Base-by-base conservation (phyloP, 495 filamentous ascomycete species). In the Lepidopterella palustris region DNA sequence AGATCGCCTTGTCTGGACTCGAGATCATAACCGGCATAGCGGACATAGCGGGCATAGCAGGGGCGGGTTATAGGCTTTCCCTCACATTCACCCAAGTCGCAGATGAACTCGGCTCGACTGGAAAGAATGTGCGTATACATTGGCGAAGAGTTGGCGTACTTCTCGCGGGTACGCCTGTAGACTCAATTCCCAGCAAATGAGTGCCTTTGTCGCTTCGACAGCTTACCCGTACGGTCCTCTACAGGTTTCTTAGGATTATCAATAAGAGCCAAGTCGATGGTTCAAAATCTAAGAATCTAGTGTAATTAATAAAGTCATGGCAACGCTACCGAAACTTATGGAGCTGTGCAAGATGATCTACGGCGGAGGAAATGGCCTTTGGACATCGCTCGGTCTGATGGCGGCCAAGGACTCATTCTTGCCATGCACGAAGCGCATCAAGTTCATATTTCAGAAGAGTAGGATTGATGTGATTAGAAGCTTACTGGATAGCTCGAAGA, bases 391-490 rank as follows among this genome's bases (percentile, higher is more conserved):
- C 18, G 47, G 47, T 21, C 54, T 39, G 3, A 21, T 42, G 4
- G 9, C 54, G 2, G 27, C 18, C 13, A 4, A n/a, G 4, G n/a
- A 21, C 15, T 57, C 39, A n/a, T 57, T 39, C 5, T 42, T 57
- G n/a, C 54, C 54, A 15, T 57, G 42, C 39, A 45, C 47, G 20
- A 57, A 57, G 39, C 54, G 54, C 9, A 39, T 57, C 35, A 25
- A 42, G 3, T 57, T 57, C 54, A 57, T 57, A 24, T 57, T 57
- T 21, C 54, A 57, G 54, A 57, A 57, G 39, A 57, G 54, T 21
- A 47, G 54, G 28, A 57, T 45, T 28, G 28, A 29, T 57, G n/a
- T n/a, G n/a, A n/a, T n/a, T n/a, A n/a, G n/a, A n/a, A n/a, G n/a
- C n/a, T n/a, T n/a, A n/a, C n/a, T n/a, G n/a, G n/a, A n/a, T n/a